Evolutionary conservation across 106 monocot species (phyloP), one percentile per base, ranked within the genome.

Genomic region (Chionographis japonica): DNA sequence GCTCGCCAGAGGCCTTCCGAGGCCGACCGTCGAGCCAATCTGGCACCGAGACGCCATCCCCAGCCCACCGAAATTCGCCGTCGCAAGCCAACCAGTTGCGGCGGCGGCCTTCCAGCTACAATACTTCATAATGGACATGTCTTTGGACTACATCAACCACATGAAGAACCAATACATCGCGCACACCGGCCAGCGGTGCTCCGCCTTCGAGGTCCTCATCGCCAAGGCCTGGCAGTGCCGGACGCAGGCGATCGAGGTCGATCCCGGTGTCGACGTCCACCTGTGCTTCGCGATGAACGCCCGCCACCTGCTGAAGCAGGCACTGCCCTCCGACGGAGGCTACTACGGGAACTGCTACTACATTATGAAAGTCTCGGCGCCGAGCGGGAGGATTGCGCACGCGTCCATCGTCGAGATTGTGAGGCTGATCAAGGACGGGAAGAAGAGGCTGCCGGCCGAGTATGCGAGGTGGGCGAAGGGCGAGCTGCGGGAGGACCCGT

Each of bases 261-360:
- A 55, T 12, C 58, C 38, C 2, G 17, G 60, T 12, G 61, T 36
- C n/a, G 56, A 20, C 35, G 78, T 82, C 16, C 62, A 65, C 65
- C 38, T 82, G 10, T 78, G 75, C 68, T 86, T 86, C 86, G 78
- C 78, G 13, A 82, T 82, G 7, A 86, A 66, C 78, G 66, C 78
- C 0, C 75, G 86, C 3, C 86, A 86, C 39, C 52, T 86, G 3
- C 63, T 81, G 39, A 27, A 51, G 40, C 41, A 59, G 10, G 49
- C 51, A 37, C 40, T 68, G 11, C 75, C 65, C 0, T 7, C 10
- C 4, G 68, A 54, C 17, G 58, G 65, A 7, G 85, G 78, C 7
- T 86, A 60, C 69, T 86, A 82, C 13, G 86, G 86, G 1, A 86
- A 86, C 75, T 86, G 86, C 72, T 75, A 78, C 72, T 86, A 78